phyloP scores from a whole-genome alignment of 441 rosid genomes.

The Adansonia madagascariensis region DNA sequence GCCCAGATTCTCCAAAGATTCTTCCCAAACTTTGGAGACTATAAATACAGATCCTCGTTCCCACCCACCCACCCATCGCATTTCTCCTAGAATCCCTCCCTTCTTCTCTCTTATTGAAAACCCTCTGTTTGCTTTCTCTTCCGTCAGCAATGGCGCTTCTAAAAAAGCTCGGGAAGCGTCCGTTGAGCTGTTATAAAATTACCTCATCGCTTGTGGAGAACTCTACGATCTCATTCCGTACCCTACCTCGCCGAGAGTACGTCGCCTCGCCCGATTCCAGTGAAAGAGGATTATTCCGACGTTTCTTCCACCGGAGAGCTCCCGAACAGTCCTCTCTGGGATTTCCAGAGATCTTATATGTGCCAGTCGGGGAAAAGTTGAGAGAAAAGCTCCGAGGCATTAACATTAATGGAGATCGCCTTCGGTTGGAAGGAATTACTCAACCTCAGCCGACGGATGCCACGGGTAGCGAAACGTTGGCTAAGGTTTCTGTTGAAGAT shows the following conservation, averaged over 20 bases:
- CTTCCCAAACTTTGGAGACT: conserved; percentile 39
- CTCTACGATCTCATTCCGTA: conserved; percentile 29
- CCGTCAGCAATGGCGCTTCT: conserved; percentile 56
- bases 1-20: conserved; percentile 19
- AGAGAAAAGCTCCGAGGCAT: conserved; percentile 48
- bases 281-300: conserved; percentile 42
- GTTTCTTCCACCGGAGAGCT: conserved; percentile 52
- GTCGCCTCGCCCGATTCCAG: conserved; percentile 41
- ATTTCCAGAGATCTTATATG: conserved; percentile 45
- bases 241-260: conserved; percentile 45
- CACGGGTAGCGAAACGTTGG: conserved; percentile 17
- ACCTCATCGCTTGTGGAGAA: conserved; percentile 29
- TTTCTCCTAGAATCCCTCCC: not conserved
- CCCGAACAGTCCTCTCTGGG: conserved; percentile 26
- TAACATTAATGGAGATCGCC: conserved; percentile 38
- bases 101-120: not conserved
- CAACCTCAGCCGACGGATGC: conserved; percentile 30
- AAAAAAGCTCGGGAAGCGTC: conserved; percentile 44
- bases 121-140: conserved; percentile 14
- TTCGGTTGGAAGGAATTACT: conserved; percentile 40
- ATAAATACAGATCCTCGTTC: conserved; percentile 34
- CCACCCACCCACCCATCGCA: not conserved
- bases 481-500: conserved; percentile 40
- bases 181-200: conserved; percentile 34
- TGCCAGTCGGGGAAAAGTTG: conserved; percentile 57